Evolutionary conservation across 2,329 filamentous ascomycete species (phyloP).

Genomic region (Aspergillus caelatus): DNA sequence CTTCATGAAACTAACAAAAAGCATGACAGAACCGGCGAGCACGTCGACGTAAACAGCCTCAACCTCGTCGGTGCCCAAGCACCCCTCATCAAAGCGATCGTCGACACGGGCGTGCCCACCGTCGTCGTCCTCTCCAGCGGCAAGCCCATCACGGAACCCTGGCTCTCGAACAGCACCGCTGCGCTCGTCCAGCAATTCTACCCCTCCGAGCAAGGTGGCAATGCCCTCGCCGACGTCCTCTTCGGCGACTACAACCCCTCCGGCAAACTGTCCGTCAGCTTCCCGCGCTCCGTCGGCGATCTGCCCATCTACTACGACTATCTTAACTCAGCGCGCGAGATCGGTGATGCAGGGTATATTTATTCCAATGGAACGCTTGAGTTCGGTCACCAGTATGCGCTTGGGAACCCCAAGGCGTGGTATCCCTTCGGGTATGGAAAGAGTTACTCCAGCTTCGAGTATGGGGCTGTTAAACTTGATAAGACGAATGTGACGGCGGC

Average conservation of each 20-base stretch:
- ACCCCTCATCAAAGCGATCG: slow-evolving; percentile 66
- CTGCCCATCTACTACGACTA: slow-evolving; percentile 74
- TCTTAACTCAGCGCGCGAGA: slow-evolving; percentile 65
- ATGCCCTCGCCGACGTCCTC: slow-evolving; percentile 67
- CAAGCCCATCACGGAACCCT: slow-evolving; percentile 72
- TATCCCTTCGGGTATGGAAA: slow-evolving; percentile 70
- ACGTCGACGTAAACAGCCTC: slow-evolving; percentile 67
- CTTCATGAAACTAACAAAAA: not conserved
- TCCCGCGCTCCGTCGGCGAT: slow-evolving; percentile 68
- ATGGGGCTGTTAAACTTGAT: slow-evolving; percentile 39
- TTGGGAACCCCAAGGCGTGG: slow-evolving; percentile 61
- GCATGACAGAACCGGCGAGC: slow-evolving; percentile 62
- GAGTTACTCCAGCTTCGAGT: slow-evolving; percentile 67
- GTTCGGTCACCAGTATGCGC: slow-evolving; percentile 68
- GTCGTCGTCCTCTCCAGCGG: slow-evolving; percentile 70
- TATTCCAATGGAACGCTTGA: slow-evolving; percentile 62
- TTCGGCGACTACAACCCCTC: slow-evolving; percentile 68
- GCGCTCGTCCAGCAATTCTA: slow-evolving; percentile 76
- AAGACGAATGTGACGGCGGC: slow-evolving; percentile 52
- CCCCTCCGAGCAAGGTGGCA: slow-evolving; percentile 68
- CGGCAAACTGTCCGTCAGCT: slow-evolving; percentile 67
- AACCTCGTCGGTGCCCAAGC: slow-evolving; percentile 72
- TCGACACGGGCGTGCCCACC: slow-evolving; percentile 68
- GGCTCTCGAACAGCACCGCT: slow-evolving; percentile 67
- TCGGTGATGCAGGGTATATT: slow-evolving; percentile 56